phyloP scores from a whole-genome alignment of 2,329 filamentous ascomycete genomes.

The Paecilomyces variotii region DNA sequence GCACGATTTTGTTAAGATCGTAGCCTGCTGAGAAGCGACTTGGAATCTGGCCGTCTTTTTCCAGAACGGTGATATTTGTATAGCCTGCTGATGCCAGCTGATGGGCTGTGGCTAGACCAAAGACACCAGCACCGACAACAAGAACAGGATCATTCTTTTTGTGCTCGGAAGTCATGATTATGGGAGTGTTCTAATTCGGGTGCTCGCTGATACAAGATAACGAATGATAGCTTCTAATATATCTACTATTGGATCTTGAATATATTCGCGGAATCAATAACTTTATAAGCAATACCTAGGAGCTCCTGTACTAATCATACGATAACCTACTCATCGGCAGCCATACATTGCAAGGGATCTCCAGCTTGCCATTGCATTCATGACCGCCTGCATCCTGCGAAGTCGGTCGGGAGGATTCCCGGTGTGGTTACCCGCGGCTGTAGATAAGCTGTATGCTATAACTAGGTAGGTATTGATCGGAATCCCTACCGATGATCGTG shows the following conservation, averaged over 20 bases:
- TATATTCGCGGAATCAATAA: neutral
- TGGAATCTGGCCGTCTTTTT: constrained; percentile 30
- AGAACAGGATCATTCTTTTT: constrained; percentile 10
- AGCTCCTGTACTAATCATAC: neutral
- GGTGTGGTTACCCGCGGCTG: neutral
- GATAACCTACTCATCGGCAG: neutral
- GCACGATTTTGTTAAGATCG: constrained; percentile 55
- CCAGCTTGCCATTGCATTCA: neutral
- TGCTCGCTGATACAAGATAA: neutral
- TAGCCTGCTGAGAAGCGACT: constrained; percentile 43
- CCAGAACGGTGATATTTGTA: constrained; percentile 42
- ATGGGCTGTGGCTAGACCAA: constrained; percentile 44
- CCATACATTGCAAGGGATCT: neutral
- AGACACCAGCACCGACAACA: constrained; percentile 41
- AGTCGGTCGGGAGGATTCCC: neutral
- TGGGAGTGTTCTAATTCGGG: neutral
- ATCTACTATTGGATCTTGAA: neutral
- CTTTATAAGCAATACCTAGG: neutral
- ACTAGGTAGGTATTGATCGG: neutral
- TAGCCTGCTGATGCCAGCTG: constrained; percentile 40
- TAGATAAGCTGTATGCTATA: neutral
- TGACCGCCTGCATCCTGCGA: neutral
- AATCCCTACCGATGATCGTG: neutral
- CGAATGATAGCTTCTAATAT: neutral
- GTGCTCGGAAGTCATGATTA: neutral